Percentiles rank a stretch among this genome's conserved stretches.
Evolutionary conservation across 164 flowering plant species (phyloP).

Genomic region (Nelumbo lutea): DNA sequence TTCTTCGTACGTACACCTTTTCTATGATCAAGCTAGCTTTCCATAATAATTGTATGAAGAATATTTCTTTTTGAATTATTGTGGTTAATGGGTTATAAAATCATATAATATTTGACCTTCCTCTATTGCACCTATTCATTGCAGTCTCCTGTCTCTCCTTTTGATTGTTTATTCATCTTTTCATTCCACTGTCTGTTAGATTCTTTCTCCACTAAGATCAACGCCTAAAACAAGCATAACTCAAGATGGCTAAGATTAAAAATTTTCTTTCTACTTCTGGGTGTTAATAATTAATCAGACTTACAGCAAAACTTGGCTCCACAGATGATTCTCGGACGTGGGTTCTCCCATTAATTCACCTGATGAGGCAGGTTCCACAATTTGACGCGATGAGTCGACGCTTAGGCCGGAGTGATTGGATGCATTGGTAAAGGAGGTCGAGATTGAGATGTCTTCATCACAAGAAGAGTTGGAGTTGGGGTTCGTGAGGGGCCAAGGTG

Average conservation of each 20-base stretch:
- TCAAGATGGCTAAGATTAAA: neutral
- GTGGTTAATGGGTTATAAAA: neutral
- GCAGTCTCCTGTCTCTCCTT: neutral
- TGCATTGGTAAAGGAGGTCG: constrained; percentile 43
- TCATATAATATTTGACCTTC: neutral
- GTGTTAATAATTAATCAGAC: constrained; percentile 12
- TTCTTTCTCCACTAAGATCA: constrained; percentile 15
- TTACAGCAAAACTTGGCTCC: constrained; percentile 56
- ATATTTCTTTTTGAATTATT: neutral
- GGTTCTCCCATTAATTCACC: constrained; percentile 32
- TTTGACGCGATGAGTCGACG: constrained; percentile 34
- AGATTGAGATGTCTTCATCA: constrained; percentile 53
- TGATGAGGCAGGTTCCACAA: constrained; percentile 27
- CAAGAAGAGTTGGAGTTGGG: constrained; percentile 43
- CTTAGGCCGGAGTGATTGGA: constrained; percentile 45
- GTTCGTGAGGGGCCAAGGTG: constrained; percentile 33
- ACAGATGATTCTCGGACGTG: constrained; percentile 34
- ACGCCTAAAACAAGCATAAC: constrained; percentile 2
- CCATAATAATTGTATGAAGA: neutral
- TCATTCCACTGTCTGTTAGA: neutral
- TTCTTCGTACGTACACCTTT: no score
- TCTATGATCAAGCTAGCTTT: neutral
- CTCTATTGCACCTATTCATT: constrained; percentile 6
- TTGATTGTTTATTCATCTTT: neutral
- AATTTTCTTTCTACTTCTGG: neutral